Conservation (phyloP, 2,329 filamentous ascomycete genomes). For the Aureobasidium leucospermi region DNA sequence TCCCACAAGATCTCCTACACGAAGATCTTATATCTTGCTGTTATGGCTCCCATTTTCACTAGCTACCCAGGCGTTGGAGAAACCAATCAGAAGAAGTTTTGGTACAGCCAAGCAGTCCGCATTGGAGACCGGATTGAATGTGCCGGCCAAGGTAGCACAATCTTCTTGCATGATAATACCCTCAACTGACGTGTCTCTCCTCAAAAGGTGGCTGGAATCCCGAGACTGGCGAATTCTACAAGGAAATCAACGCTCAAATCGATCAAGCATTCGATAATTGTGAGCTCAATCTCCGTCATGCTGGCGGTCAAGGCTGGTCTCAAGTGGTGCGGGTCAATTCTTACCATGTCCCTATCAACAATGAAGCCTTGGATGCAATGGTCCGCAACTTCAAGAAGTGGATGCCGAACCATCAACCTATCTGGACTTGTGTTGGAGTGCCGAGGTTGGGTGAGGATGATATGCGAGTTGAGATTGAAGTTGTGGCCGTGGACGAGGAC, state of each 20-base stretch:
- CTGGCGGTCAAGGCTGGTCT: slow-evolving; percentile 50
- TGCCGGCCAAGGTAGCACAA: slow-evolving; percentile 27
- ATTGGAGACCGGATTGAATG: slow-evolving; percentile 29
- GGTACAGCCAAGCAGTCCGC: slow-evolving; percentile 31
- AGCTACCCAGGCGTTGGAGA: slow-evolving; percentile 34
- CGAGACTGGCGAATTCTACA: slow-evolving; percentile 17
- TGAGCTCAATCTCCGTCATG: slow-evolving; percentile 43
- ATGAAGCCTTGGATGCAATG: slow-evolving; percentile 32
- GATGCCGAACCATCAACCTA: slow-evolving; percentile 46
- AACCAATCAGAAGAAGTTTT: slow-evolving; percentile 25
- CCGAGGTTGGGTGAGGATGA: slow-evolving; percentile 38
- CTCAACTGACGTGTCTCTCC: slow-evolving; percentile 6
- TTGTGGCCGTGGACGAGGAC: slow-evolving; percentile 19
- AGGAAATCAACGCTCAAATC: slow-evolving; percentile 26
- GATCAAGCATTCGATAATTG: slow-evolving; percentile 50
- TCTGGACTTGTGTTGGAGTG: slow-evolving; percentile 51
- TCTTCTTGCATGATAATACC: not conserved
- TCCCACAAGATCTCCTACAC: too few species aligned
- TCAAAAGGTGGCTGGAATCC: slow-evolving; percentile 30
- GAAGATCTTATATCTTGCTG: too few species aligned
- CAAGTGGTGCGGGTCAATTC: slow-evolving; percentile 39
- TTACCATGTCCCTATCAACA: slow-evolving; percentile 21
- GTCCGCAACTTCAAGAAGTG: slow-evolving; percentile 42
- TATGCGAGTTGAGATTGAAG: slow-evolving; percentile 56
- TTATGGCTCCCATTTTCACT: too few species aligned